Evolutionary conservation across 2,329 filamentous ascomycete genomes (phyloP).

Genomic region (Colletotrichum tamarilloi): DNA sequence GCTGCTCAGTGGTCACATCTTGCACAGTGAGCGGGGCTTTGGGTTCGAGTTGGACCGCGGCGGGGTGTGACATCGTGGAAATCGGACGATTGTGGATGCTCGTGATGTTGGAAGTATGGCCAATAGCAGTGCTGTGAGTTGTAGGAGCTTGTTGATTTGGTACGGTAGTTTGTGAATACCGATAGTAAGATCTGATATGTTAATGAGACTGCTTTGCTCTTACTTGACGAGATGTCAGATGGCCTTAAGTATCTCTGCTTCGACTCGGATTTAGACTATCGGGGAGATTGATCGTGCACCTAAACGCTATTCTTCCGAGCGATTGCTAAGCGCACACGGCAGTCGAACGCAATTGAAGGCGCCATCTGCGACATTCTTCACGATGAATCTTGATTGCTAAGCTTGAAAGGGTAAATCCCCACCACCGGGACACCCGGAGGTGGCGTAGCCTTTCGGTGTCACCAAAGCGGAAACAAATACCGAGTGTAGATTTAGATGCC

Average conservation of each 20-base stretch:
- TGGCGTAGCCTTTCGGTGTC: not conserved
- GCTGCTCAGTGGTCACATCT: conserved; percentile 28
- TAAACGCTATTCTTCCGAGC: not conserved
- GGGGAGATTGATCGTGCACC: not conserved
- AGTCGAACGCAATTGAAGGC: not conserved
- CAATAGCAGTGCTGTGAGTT: not conserved
- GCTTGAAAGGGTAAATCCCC: not conserved
- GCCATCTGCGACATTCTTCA: not conserved
- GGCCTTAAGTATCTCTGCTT: not conserved
- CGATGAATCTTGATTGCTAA: not conserved
- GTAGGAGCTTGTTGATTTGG: not conserved
- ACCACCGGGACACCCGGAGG: conserved; percentile 33
- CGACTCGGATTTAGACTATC: not conserved
- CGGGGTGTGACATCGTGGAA: conserved; percentile 9
- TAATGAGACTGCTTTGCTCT: not conserved
- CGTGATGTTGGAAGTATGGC: not conserved
- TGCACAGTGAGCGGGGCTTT: conserved; percentile 24
- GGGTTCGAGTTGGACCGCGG: conserved; percentile 24
- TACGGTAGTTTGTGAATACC: too few relatives aligned
- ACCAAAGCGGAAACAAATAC: not conserved
- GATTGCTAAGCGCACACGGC: not conserved
- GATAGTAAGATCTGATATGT: not conserved
- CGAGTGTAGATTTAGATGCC: not conserved
- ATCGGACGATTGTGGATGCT: not conserved
- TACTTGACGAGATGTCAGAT: not conserved